Conservation (phyloP, 2,329 filamentous ascomycete species). For the Diaporthe citrichinensis region DNA sequence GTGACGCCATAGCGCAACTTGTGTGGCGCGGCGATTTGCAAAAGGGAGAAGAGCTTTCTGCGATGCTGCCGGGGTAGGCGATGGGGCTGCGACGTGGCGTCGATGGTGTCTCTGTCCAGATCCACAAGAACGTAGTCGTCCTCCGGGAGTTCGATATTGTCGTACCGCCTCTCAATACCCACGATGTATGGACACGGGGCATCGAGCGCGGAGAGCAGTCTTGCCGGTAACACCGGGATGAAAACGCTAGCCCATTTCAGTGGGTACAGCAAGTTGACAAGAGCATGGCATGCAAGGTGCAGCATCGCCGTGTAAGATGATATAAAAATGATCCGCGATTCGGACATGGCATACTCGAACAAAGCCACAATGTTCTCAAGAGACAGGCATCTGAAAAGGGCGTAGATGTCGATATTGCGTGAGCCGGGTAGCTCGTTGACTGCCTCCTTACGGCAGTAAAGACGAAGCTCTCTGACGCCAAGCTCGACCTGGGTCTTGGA, state of each 20-base stretch:
- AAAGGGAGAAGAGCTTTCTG: slow-evolving; percentile 87
- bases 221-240: slow-evolving; percentile 90
- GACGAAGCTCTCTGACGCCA: slow-evolving; percentile 86
- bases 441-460: slow-evolving; percentile 95
- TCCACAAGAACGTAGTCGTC: slow-evolving; percentile 97
- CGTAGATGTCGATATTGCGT: slow-evolving; percentile 91
- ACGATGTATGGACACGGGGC: slow-evolving; percentile 98
- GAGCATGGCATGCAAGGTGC: slow-evolving; percentile 90
- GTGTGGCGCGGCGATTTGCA: slow-evolving; percentile 92
- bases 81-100: slow-evolving; percentile 83
- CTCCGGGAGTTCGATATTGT: slow-evolving; percentile 86
- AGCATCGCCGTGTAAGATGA: slow-evolving; percentile 98
- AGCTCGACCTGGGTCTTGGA: slow-evolving; percentile 98
- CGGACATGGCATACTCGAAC: slow-evolving; percentile 92
- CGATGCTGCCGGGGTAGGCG: slow-evolving; percentile 89
- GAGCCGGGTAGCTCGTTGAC: slow-evolving; percentile 93
- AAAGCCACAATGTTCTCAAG: slow-evolving; percentile 93
- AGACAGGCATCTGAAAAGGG: slow-evolving; percentile 89
- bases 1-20: slow-evolving; percentile 88
- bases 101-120: slow-evolving; percentile 90
- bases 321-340: slow-evolving; percentile 95
- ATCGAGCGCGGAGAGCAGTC: slow-evolving; percentile 90
- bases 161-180: slow-evolving; percentile 93
- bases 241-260: slow-evolving; percentile 95
- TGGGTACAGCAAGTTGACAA: slow-evolving; percentile 88